These are phyloP conservation scores for Vanrija pseudolonga DNA, from an alignment of 1,284 basidiomycete genomes.

Conservation along the genomic window DNA sequence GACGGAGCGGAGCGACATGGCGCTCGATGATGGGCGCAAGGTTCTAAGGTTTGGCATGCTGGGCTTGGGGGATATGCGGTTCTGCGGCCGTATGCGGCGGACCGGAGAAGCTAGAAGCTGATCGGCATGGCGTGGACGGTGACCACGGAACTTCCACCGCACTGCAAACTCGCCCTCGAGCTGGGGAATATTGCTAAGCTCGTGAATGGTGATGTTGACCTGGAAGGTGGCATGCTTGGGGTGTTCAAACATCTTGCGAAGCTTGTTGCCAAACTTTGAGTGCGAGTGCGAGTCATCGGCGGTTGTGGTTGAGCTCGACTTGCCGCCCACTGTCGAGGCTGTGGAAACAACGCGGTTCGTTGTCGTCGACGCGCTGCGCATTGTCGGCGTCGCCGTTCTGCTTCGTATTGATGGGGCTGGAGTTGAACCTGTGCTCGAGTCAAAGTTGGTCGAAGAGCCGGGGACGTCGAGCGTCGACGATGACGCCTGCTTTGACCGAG, in stretches of 20 bases:
- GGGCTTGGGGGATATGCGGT: slow-evolving; percentile 6
- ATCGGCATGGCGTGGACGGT: slow-evolving; percentile 21
- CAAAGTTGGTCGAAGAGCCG: no score
- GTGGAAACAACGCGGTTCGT: no score
- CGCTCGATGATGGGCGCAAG: neutral
- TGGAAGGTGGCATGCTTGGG: slow-evolving; percentile 29
- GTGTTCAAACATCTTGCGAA: slow-evolving; percentile 33
- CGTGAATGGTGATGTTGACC: slow-evolving; percentile 34
- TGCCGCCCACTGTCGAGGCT: no score
- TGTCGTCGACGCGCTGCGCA: no score
- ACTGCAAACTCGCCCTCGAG: slow-evolving; percentile 37
- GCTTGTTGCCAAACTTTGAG: slow-evolving; percentile 6
- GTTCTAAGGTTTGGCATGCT: neutral
- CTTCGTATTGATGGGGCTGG: no score
- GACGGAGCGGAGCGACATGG: neutral
- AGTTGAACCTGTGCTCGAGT: no score
- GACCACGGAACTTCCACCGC: slow-evolving; percentile 40
- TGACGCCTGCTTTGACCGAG: no score
- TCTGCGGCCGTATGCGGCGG: neutral
- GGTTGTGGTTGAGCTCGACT: neutral
- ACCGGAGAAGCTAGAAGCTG: neutral
- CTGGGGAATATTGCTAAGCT: slow-evolving; percentile 43
- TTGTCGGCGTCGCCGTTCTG: no score
- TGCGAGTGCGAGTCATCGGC: neutral
- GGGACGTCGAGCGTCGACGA: no score